Evolutionary conservation across 2,329 filamentous ascomycete species (phyloP).

Genomic region (Amphichorda felina): DNA sequence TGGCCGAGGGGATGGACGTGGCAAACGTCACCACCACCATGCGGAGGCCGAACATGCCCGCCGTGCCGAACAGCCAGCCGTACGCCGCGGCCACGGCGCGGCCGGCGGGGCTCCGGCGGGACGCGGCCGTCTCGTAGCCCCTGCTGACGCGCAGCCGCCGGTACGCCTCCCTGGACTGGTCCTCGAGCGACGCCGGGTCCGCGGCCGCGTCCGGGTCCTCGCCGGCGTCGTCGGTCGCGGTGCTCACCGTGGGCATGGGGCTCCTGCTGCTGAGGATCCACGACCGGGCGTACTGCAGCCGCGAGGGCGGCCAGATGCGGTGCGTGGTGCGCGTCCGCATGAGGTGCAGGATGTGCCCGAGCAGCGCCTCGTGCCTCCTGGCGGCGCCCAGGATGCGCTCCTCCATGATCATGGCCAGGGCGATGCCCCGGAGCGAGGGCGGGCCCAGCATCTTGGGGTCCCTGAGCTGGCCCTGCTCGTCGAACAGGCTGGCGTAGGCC

Average conservation of each 20-base stretch:
- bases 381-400: conserved; percentile 23
- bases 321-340: conserved; percentile 19
- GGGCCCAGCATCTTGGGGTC: conserved; percentile 9
- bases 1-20: conserved; percentile 24
- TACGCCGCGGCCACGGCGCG: conserved; percentile 16
- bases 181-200: conserved; percentile 14
- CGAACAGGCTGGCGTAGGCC: conserved; percentile 26
- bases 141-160: neutral
- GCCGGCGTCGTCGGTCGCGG: conserved; percentile 6
- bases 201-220: conserved; percentile 3
- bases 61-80: conserved; percentile 27
- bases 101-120: conserved; percentile 9
- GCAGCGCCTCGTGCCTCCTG: conserved; percentile 16
- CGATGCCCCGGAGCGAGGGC: conserved; percentile 23
- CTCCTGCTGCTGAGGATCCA: conserved; percentile 20
- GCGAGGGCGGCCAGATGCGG: conserved; percentile 29
- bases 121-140: conserved; percentile 3
- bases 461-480: conserved; percentile 24
- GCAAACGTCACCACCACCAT: conserved; percentile 34
- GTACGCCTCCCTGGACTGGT: conserved; percentile 19
- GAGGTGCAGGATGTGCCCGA: conserved; percentile 22
- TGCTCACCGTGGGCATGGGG: conserved; percentile 8
- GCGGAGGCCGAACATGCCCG: conserved; percentile 32
- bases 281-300: conserved; percentile 22
- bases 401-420: conserved; percentile 33